A percentile compares a stretch with the other conserved stretches of the same genome.
Evolutionary conservation across 2,329 filamentous ascomycete genomes (phyloP).

Genomic region (Podosphaera leucotricha): DNA sequence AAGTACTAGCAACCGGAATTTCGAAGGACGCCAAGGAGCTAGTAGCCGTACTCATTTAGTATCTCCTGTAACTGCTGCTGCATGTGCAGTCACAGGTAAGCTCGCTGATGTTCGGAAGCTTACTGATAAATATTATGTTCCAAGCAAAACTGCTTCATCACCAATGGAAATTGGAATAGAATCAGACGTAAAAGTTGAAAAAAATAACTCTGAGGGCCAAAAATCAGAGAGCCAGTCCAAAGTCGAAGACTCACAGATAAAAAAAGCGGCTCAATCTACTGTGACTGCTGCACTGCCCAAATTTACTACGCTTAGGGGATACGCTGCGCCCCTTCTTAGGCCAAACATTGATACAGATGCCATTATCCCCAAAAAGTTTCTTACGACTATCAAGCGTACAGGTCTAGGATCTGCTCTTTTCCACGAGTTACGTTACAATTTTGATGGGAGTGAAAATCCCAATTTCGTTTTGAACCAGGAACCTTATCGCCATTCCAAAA

Average conservation of each 20-base stretch:
- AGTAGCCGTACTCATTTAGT: constrained; percentile 81
- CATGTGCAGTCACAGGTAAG: constrained; percentile 71
- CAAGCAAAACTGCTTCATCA: constrained; percentile 9
- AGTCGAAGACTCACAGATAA: constrained; percentile 40
- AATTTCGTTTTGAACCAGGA: constrained; percentile 80
- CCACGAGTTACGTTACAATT: constrained; percentile 56
- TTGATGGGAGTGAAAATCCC: constrained; percentile 49
- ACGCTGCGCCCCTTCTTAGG: constrained; percentile 68
- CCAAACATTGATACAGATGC: constrained; percentile 96
- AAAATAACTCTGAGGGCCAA: constrained; percentile 29
- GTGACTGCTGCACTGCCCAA: constrained; percentile 46
- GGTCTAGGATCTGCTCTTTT: constrained; percentile 78
- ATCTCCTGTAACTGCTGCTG: constrained; percentile 92
- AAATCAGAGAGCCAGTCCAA: constrained; percentile 32
- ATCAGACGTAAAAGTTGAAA: constrained; percentile 27
- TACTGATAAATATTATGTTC: constrained; percentile 27
- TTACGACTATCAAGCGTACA: constrained; percentile 97
- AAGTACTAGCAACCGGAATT: constrained; percentile 90
- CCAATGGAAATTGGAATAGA: constrained; percentile 19
- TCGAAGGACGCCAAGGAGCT: constrained; percentile 87
- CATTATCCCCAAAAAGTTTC: constrained; percentile 97
- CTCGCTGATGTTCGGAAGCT: constrained; percentile 77
- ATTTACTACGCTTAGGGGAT: constrained; percentile 64
- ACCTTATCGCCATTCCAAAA: constrained; percentile 64
- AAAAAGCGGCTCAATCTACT: constrained; percentile 24